Conservation (phyloP, 176 grass and related monocot genomes). For the Phyllostachys edulis region DNA sequence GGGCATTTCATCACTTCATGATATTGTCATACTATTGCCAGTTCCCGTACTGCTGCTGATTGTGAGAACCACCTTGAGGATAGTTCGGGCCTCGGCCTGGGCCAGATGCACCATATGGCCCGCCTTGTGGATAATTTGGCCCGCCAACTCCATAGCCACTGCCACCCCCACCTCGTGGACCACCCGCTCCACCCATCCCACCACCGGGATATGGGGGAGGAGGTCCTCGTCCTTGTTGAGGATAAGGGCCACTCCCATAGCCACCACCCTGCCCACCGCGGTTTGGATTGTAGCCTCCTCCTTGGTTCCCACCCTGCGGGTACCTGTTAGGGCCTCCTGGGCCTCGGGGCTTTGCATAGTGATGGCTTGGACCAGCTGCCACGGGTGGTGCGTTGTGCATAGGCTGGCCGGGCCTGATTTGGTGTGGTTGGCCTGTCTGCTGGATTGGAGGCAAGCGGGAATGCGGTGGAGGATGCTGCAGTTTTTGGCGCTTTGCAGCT, state of each 20-base stretch:
- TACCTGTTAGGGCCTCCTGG: slow-evolving; percentile 79
- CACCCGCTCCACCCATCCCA: slow-evolving; percentile 44
- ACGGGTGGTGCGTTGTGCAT: slow-evolving; percentile 70
- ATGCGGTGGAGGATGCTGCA: slow-evolving; percentile 83
- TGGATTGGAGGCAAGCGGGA: slow-evolving; percentile 89
- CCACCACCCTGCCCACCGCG: slow-evolving; percentile 69
- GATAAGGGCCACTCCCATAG: slow-evolving; percentile 67
- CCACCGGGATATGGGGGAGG: slow-evolving; percentile 62
- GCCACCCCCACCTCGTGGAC: slow-evolving; percentile 33
- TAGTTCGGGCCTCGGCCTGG: slow-evolving; percentile 60
- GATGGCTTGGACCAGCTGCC: slow-evolving; percentile 65
- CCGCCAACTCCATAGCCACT: slow-evolving; percentile 52
- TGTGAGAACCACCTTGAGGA: slow-evolving; percentile 51
- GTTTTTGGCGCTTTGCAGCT: slow-evolving; percentile 84
- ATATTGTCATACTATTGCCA: slow-evolving; percentile 51
- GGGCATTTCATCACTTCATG: background rate
- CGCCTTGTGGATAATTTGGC: slow-evolving; percentile 65
- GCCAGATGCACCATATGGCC: slow-evolving; percentile 63
- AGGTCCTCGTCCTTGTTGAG: slow-evolving; percentile 65
- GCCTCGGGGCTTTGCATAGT: slow-evolving; percentile 77
- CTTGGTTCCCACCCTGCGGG: slow-evolving; percentile 61
- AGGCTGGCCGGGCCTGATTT: slow-evolving; percentile 67
- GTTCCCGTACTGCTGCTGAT: slow-evolving; percentile 77
- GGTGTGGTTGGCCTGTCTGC: slow-evolving; percentile 65
- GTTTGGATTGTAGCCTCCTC: slow-evolving; percentile 61